Base-by-base conservation (phyloP, 169 alveolate species). In the Theileria equi region DNA sequence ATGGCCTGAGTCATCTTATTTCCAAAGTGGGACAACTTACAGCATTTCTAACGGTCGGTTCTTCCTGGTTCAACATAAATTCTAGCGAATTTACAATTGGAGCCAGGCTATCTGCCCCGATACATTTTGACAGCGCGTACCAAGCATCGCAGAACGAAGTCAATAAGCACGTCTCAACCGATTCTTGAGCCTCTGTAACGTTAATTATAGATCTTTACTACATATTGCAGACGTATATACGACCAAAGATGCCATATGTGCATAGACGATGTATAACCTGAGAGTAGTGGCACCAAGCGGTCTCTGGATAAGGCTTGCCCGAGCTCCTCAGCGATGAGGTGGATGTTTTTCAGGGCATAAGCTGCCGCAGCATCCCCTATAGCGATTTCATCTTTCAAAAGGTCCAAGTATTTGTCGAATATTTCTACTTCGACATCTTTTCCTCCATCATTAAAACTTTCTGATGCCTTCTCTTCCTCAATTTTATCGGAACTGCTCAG, bases 311-410 rank as follows among this genome's bases (percentile, higher is more conserved):
- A 6, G 44, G 59, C 81, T 16, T 80, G 74, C 29, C 80, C 80
- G 40, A 77, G 68, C 28, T 77, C 52, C 31, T 58, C 71, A 26
- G 86, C 54, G 19, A 77, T 55, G n/a, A 77, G 19, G 60, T 77
- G 77, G 2, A 77, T 64, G n/a, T 61, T 53, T 32, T 25, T 77
- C n/a, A 77, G 60, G 17, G 86, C 81, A 54, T 61, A 59, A 8
- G 10, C 16, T 28, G 86, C 84, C 23, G 53, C 34, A 13, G 35
- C 65, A 3, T 57, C 63, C 26, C 28, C 68, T 16, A 52, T 41
- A 5, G 25, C 28, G 2, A 74, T 17, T 47, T 63, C 77, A 32
- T 43, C 40, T 17, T 74, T 74, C 48, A 74, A 74, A 29, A 19
- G 53, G 49, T 74, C 66, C 21, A 74, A 52, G 26, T 60, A 60